These are phyloP conservation scores for Spergularia marina DNA, from an alignment of 148 eudicot genomes.

Conservation along the genomic window DNA sequence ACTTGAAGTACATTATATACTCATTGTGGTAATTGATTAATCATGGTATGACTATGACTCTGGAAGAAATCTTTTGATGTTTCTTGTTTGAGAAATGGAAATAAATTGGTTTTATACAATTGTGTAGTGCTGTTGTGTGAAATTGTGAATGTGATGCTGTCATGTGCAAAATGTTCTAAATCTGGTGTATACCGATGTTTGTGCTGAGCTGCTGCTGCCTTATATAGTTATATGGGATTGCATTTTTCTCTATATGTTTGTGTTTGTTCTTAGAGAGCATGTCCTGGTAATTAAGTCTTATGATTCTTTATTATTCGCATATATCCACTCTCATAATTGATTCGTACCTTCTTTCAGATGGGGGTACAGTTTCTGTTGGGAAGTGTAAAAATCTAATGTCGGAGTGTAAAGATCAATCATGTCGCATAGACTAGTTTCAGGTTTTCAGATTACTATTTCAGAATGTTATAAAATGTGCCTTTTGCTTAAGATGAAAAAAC, in stretches of 20 bases:
- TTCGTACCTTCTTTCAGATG: background rate
- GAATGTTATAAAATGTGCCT: background rate
- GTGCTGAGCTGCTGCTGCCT: conserved; percentile 9
- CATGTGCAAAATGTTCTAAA: background rate
- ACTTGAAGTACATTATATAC: background rate
- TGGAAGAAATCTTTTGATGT: conserved; percentile 2
- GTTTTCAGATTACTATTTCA: too few relatives aligned
- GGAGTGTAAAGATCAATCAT: too few relatives aligned
- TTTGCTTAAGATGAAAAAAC: background rate
- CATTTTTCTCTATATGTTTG: background rate
- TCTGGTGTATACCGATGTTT: too few relatives aligned
- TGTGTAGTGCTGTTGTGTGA: background rate
- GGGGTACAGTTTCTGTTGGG: background rate
- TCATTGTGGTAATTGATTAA: conserved; percentile 26
- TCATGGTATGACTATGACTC: conserved; percentile 23
- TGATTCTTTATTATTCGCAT: background rate
- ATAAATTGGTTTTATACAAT: background rate
- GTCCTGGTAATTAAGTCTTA: too few relatives aligned
- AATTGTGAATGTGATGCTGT: background rate
- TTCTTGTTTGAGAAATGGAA: background rate
- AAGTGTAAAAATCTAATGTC: too few relatives aligned
- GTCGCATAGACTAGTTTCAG: too few relatives aligned
- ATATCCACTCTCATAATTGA: background rate
- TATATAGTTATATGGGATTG: background rate
- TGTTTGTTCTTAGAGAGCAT: background rate